Base-by-base conservation (phyloP, 1,139 yeast species). In the Candida albicans region DNA sequence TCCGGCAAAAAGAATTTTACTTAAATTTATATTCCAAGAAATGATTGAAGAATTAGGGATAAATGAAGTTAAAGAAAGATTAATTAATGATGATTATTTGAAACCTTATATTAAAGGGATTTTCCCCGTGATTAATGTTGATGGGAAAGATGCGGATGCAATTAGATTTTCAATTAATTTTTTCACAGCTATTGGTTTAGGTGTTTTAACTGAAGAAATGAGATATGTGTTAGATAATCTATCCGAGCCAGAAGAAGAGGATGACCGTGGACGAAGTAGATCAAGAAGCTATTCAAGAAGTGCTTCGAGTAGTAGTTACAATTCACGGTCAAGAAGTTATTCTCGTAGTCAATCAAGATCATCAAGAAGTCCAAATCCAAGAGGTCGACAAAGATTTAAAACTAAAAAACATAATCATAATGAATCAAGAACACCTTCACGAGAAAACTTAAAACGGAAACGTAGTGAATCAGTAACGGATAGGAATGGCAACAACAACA, bases 111-210 rank as follows among this genome's bases (percentile, higher is more conserved):
- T 85, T 26, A 52, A 56, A 13, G 84, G 84, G 5, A 58, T 81
- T 45, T 66, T 82, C 69, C 68, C 85, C 69, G 66, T 59, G 47
- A 59, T 52, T 38, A 64, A 50, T 47, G 64, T 50, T 57, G 67
- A 54, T 70, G 80, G 31, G 69, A 67, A 40, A 18, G 73, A 76
- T 50, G 69, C 77, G 0, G 88, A 84, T n/a, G 73, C 82, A 46
- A 67, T 84, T 10, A 68, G 95, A 47, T 93, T 90, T 59, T 79
- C 96, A 1, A 89, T 91, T 59, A 93, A 93, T 58, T 93, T 77
- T 60, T 93, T 91, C 64, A 91, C 98, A 0, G 96, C 97, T 1
- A 89, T 93, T 52, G 96, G 96, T 0, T 62, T 91, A 43, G 98
- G 98, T 39, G 75, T 77, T 2, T 60, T 93, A 46, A 91, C 98